Percentiles rank a stretch among this genome's conserved stretches.
Evolutionary conservation across 768 basidiomycete genomes (phyloP).

Genomic region (Leccinum ochraceum): DNA sequence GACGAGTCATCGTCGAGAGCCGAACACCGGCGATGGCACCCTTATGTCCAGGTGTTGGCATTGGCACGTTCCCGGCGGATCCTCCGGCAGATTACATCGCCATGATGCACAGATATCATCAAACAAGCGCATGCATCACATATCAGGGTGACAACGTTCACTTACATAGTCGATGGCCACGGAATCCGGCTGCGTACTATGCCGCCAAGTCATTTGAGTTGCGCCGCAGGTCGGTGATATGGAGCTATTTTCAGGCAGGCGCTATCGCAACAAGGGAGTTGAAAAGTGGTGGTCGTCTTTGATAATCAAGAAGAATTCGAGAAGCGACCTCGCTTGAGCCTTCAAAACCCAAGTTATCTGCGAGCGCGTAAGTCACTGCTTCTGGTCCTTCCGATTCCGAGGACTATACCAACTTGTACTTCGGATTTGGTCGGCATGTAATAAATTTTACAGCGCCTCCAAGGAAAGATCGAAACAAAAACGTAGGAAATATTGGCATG

Average conservation of each 20-base stretch:
- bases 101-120: background rate
- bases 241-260: background rate
- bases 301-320: background rate
- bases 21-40: background rate
- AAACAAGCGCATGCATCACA: background rate
- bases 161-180: background rate
- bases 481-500: background rate
- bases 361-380: background rate
- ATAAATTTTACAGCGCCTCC: background rate
- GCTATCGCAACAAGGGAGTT: background rate
- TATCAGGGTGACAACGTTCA: background rate
- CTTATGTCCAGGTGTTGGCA: background rate
- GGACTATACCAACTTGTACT: background rate
- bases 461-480: background rate
- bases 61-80: background rate
- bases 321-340: background rate
- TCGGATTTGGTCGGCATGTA: background rate
- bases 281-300: background rate
- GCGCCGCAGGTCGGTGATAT: background rate
- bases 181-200: background rate
- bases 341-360: background rate
- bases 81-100: background rate
- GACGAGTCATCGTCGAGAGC: background rate
- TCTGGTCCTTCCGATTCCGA: background rate
- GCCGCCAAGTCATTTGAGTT: background rate